Base-by-base conservation (phyloP, 1,284 basidiomycete genomes). In the Cystobasidium pallidum region DNA sequence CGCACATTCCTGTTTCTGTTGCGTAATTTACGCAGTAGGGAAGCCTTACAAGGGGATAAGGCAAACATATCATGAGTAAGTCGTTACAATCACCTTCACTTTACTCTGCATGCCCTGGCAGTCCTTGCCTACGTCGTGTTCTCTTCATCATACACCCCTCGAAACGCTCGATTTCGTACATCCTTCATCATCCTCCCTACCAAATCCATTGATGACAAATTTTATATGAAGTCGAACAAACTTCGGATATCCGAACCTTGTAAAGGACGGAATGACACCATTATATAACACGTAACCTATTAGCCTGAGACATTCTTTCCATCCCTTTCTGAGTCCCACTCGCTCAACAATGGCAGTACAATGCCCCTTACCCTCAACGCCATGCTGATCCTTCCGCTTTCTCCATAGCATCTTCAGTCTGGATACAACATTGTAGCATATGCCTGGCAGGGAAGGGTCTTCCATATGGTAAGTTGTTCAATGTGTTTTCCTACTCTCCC, bases 271-370 rank as follows among this genome's bases (percentile, higher is more conserved):
- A 54, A 71, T 71, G 68, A 71, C 68, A 71, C 28, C 51, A 49
- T 39, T 41, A 49, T 36, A 61, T 51, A 49, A 66, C 66, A 68
- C 68, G 68, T 71, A 63, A 64, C 68, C 68, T 71, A 71, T 71
- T 71, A 71, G 68, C 68, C 68, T 71, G 68, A 71, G 49, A 6
- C 34, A 10, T 34, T n/a, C 8, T 36, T 15, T 43, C 64, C 52
- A 19, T 41, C 32, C 15, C 52, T 19, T n/a, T 19, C 36, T n/a
- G n/a, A n/a, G n/a, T n/a, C n/a, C n/a, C n/a, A n/a, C 51, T 58
- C 39, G 32, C 55, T 45, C 19, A n/a, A n/a, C n/a, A n/a, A n/a
- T n/a, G n/a, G n/a, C n/a, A n/a, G n/a, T n/a, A n/a, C n/a, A n/a
- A n/a, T n/a, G n/a, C n/a, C n/a, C n/a, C n/a, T n/a, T n/a, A n/a